A percentile compares a stretch with the other conserved stretches of the same genome.
These are phyloP conservation scores for Pseudocercospora musae DNA, from an alignment of 2,329 filamentous ascomycete species.

Conservation along the genomic window DNA sequence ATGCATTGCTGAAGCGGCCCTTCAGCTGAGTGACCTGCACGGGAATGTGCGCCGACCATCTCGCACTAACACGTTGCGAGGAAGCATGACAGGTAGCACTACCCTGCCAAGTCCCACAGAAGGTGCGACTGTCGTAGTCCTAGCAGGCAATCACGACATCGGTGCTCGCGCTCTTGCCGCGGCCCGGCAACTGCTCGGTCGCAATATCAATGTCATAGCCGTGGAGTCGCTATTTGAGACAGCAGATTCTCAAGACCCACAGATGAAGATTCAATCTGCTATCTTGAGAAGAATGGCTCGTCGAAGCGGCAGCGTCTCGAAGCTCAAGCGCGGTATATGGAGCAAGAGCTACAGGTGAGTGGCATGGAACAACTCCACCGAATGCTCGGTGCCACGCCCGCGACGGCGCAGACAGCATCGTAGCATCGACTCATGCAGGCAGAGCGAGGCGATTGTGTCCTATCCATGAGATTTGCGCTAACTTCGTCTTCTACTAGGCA, in stretches of 20 bases:
- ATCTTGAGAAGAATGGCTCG: constrained; percentile 73
- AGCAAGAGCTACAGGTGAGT: constrained; percentile 48
- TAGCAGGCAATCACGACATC: constrained; percentile 94
- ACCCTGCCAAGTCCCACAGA: constrained; percentile 46
- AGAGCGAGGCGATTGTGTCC: no score
- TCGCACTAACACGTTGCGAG: constrained; percentile 52
- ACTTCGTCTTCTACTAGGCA: constrained; percentile 30
- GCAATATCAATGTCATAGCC: constrained; percentile 74
- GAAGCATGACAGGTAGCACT: constrained; percentile 55
- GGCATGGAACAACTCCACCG: no score
- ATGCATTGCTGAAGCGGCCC: constrained; percentile 79
- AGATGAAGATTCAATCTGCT: constrained; percentile 74
- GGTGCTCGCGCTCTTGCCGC: constrained; percentile 82
- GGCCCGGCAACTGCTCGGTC: constrained; percentile 80
- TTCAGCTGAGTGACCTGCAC: constrained; percentile 40
- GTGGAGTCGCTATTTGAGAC: constrained; percentile 83
- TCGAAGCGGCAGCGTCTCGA: constrained; percentile 56
- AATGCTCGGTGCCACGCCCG: no score
- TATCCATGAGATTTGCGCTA: no score
- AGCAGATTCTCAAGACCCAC: constrained; percentile 75
- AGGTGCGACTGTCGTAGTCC: constrained; percentile 62
- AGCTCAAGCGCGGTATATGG: constrained; percentile 49
- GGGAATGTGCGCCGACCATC: constrained; percentile 27
- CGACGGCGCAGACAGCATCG: no score
- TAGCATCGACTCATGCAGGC: no score